Conservation (phyloP, 352 stramenopile species). For the Phytopythium montanum region DNA sequence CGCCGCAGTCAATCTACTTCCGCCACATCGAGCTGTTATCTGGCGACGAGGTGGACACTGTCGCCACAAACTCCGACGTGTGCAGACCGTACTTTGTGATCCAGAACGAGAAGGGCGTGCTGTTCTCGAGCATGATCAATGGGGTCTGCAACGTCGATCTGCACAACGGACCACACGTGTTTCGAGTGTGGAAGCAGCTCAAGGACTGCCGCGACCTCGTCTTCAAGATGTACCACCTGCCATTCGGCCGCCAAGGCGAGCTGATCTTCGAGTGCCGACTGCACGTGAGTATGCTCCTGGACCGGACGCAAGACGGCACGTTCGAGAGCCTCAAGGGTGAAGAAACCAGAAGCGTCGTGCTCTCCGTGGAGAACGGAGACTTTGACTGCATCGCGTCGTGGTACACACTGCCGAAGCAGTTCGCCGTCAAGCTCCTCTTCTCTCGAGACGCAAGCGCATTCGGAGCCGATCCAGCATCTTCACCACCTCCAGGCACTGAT, state of each 20-base stretch:
- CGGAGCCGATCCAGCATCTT: conserved; percentile 22
- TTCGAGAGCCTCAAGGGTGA: not conserved
- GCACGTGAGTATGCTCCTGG: conserved; percentile 68
- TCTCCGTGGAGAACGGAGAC: conserved; percentile 65
- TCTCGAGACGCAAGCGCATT: conserved; percentile 49
- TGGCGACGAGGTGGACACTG: conserved; percentile 13
- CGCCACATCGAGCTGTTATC: conserved; percentile 67
- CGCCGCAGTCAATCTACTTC: conserved; percentile 69
- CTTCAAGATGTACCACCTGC: conserved; percentile 87
- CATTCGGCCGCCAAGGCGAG: conserved; percentile 79
- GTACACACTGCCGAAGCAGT: conserved; percentile 66
- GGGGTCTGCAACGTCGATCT: conserved; percentile 68
- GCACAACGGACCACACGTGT: conserved; percentile 48
- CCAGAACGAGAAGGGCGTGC: conserved; percentile 80
- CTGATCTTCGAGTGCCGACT: conserved; percentile 77
- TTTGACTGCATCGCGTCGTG: conserved; percentile 79
- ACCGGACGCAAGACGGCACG: conserved; percentile 28
- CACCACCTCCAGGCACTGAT: conserved; percentile 19
- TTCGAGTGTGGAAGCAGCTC: conserved; percentile 62
- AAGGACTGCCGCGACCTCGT: conserved; percentile 60
- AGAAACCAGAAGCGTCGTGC: not conserved
- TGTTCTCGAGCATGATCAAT: conserved; percentile 86
- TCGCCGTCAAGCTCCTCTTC: conserved; percentile 55
- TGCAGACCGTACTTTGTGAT: conserved; percentile 86
- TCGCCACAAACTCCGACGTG: conserved; percentile 6